Conservation (phyloP, 2,329 filamentous ascomycete species). For the Apiospora marii region DNA sequence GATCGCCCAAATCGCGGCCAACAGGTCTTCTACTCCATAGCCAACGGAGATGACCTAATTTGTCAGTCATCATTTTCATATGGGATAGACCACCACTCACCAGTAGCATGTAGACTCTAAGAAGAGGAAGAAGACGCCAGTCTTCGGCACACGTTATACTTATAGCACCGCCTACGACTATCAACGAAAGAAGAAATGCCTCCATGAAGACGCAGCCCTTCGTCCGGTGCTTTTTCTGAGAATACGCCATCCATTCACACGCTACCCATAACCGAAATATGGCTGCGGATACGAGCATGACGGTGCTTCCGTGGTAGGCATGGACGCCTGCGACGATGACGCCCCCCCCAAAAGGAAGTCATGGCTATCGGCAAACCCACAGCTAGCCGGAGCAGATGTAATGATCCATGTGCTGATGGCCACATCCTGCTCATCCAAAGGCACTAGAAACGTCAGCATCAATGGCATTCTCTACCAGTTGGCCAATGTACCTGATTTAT, state of each 20-base stretch:
- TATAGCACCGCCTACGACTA: not conserved
- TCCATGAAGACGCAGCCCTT: not conserved
- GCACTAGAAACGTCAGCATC: not conserved
- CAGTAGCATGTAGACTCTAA: not conserved
- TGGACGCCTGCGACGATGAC: not conserved
- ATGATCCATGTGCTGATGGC: too few species aligned
- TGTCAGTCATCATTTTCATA: too few species aligned
- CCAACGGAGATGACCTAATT: not conserved
- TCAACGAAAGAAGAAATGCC: not conserved
- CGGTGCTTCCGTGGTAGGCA: not conserved
- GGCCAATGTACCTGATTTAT: not conserved
- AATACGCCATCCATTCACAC: too few species aligned
- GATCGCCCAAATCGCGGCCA: not conserved
- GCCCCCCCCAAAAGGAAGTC: not conserved
- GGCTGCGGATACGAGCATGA: not conserved
- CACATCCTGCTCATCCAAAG: too few species aligned
- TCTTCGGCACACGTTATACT: not conserved
- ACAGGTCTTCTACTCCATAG: not conserved
- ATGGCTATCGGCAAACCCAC: not conserved
- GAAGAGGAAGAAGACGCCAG: not conserved
- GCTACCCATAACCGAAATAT: slow-evolving; percentile 9
- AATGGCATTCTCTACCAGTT: not conserved
- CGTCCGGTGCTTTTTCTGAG: too few species aligned
- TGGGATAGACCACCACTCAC: not conserved
- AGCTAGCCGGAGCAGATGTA: not conserved